Percentiles rank a stretch among this genome's conserved stretches.
These are phyloP conservation scores for Syzygium oleosum DNA, from an alignment of 345 rosid species.

Conservation along the genomic window DNA sequence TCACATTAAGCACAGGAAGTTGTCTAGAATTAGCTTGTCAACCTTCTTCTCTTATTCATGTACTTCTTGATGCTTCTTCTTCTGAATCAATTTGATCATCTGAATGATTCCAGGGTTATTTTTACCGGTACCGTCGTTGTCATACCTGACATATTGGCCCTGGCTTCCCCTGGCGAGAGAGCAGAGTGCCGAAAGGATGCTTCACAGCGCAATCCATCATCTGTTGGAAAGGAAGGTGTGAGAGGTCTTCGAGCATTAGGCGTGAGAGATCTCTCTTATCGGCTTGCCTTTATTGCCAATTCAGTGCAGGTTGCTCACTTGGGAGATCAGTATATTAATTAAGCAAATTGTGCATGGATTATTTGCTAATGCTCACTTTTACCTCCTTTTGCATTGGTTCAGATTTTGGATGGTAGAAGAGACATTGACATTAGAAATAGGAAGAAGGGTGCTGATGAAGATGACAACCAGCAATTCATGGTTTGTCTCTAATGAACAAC, in stretches of 20 bases:
- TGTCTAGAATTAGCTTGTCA: background rate
- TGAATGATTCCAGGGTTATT: constrained; percentile 53
- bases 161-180: constrained; percentile 96
- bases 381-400: background rate
- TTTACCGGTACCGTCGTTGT: constrained; percentile 91
- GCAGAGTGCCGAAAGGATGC: constrained; percentile 78
- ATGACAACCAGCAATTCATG: constrained; percentile 62
- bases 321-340: background rate
- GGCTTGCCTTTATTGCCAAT: constrained; percentile 89
- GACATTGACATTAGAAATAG: constrained; percentile 71
- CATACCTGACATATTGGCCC: constrained; percentile 82
- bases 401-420: constrained; percentile 88
- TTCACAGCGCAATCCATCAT: constrained; percentile 48
- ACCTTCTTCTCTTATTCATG: background rate
- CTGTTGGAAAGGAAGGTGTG: constrained; percentile 71
- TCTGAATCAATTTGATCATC: background rate
- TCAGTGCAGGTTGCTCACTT: constrained; percentile 74
- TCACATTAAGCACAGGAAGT: background rate
- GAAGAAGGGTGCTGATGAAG: constrained; percentile 82
- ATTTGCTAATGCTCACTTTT: background rate
- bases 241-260: constrained; percentile 82
- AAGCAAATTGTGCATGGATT: background rate
- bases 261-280: constrained; percentile 90
- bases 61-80: background rate
- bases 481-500: constrained; percentile 23